Conservation (phyloP, 2,329 filamentous ascomycete genomes). For the Penicillium sp. region DNA sequence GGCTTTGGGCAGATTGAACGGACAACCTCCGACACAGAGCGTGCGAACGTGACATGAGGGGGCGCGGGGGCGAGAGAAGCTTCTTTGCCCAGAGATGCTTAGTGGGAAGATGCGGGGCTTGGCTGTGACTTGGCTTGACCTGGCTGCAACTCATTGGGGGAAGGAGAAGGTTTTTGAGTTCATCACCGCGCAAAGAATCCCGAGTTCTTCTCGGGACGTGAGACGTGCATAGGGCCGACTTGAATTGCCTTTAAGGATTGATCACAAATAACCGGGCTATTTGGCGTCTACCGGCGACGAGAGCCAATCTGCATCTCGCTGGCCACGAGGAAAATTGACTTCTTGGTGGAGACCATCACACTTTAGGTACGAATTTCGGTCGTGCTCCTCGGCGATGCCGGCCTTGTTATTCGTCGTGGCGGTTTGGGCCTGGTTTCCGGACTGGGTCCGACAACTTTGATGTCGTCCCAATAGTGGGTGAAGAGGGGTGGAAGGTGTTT, state of each 20-base stretch:
- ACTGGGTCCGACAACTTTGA: neutral
- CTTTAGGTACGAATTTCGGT: neutral
- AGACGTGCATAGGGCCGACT: neutral
- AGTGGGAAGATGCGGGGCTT: slow-evolving; percentile 5
- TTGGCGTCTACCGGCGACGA: neutral
- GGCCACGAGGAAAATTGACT: slow-evolving; percentile 2
- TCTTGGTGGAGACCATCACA: neutral
- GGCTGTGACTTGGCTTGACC: neutral
- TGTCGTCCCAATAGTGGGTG: neutral
- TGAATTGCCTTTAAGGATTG: neutral
- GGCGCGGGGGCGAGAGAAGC: neutral
- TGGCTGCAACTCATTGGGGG: neutral
- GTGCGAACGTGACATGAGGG: neutral
- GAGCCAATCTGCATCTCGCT: slow-evolving; percentile 9
- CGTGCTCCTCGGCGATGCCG: neutral
- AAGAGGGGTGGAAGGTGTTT: neutral
- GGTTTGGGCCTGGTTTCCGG: too few species aligned
- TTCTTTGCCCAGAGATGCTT: slow-evolving; percentile 5
- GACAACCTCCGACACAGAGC: neutral
- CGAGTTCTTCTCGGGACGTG: neutral
- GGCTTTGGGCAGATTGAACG: neutral
- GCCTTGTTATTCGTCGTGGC: neutral
- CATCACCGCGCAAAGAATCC: neutral
- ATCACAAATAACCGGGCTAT: neutral
- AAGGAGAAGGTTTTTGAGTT: too few species aligned